Evolutionary conservation across 1,284 basidiomycete species (phyloP).

Genomic region (Leucoagaricus sp.): DNA sequence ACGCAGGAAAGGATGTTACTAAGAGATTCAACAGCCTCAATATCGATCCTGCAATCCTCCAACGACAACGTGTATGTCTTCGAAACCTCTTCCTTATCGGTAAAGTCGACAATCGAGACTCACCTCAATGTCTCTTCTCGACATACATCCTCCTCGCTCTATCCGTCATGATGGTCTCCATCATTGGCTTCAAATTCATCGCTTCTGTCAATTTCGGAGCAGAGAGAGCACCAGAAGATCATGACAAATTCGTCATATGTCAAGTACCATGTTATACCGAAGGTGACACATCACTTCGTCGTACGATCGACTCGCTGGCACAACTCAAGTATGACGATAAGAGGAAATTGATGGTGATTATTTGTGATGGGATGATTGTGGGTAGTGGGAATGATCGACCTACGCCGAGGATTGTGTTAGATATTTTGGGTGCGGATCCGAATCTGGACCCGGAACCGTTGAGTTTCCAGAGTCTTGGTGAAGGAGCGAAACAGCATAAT

Average conservation of each 20-base stretch:
- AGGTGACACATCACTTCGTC: constrained; percentile 85
- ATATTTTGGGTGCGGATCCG: constrained; percentile 94
- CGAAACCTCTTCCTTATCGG: constrained; percentile 93
- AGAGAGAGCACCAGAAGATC: constrained; percentile 88
- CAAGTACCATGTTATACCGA: constrained; percentile 99
- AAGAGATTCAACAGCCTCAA: constrained; percentile 71
- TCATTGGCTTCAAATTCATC: constrained; percentile 98
- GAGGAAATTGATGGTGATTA: constrained; percentile 91
- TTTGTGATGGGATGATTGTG: constrained; percentile 99
- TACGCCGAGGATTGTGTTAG: constrained; percentile 92
- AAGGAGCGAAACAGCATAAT: constrained; percentile 96
- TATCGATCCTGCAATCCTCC: constrained; percentile 68
- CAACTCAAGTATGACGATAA: constrained; percentile 98
- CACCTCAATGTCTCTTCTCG: constrained; percentile 89
- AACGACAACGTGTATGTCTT: constrained; percentile 84
- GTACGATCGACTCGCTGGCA: constrained; percentile 94
- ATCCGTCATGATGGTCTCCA: constrained; percentile 90
- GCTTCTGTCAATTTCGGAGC: constrained; percentile 90
- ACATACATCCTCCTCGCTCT: constrained; percentile 91
- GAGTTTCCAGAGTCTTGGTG: constrained; percentile 91
- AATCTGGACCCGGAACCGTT: constrained; percentile 94
- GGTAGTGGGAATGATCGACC: constrained; percentile 93
- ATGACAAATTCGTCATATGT: constrained; percentile 98
- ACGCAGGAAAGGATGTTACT: constrained; percentile 85
- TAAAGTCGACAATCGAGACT: constrained; percentile 91